Evolutionary conservation across 495 filamentous ascomycete species (phyloP).

Genomic region (Articulospora tetracladia): DNA sequence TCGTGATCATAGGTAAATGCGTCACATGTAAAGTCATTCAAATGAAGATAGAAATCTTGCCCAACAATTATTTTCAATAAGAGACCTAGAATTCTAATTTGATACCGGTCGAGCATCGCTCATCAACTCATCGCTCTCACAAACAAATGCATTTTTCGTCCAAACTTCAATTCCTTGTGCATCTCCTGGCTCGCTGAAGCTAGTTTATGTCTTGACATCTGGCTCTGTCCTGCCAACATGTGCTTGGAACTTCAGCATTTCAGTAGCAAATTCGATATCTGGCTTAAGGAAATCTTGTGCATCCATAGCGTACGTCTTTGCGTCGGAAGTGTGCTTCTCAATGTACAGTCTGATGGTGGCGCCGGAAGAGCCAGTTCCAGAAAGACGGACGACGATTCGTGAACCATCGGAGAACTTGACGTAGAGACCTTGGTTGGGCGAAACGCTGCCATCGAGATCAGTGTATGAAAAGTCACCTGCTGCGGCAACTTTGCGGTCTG

Average conservation of each 20-base stretch:
- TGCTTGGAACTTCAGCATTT: conserved; percentile 84
- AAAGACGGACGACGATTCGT: conserved; percentile 89
- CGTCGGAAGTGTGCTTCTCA: conserved; percentile 80
- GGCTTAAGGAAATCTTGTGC: conserved; percentile 94
- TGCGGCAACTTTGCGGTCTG: conserved; percentile 73
- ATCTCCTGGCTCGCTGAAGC: background rate
- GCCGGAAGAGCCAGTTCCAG: conserved; percentile 89
- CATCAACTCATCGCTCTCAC: background rate
- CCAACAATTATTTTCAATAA: no score
- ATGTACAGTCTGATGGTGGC: conserved; percentile 96
- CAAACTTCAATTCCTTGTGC: background rate
- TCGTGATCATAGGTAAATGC: no score
- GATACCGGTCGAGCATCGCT: background rate
- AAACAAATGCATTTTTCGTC: background rate
- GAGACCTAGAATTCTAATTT: background rate
- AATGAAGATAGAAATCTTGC: no score
- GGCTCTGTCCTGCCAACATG: conserved; percentile 86
- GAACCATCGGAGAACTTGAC: conserved; percentile 93
- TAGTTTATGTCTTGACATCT: conserved; percentile 81
- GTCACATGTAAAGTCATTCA: no score
- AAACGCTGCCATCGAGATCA: conserved; percentile 91
- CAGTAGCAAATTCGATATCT: conserved; percentile 77
- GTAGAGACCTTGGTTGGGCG: conserved; percentile 93
- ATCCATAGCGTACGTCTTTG: conserved; percentile 65
- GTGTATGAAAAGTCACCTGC: conserved; percentile 97